Evolutionary conservation across 352 stramenopile species (phyloP), one percentile per base, ranked within the genome.

Genomic region (Elongisporangium anandrum): DNA sequence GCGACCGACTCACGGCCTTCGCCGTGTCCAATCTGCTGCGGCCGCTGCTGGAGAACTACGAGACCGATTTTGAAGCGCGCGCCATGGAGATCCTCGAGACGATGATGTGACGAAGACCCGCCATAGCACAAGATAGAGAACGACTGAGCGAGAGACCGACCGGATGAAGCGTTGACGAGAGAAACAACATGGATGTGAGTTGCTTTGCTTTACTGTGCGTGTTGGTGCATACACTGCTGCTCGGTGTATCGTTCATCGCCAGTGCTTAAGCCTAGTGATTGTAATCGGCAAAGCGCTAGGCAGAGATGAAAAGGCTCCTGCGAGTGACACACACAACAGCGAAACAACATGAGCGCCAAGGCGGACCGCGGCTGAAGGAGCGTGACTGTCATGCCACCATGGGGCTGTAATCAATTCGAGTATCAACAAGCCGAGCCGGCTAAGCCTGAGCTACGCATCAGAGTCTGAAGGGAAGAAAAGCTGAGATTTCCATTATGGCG

Each of bases 31-130:
- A 73, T 19, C 66, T 84, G 68, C 77, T 92, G 19, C 65, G 71
- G 19, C 79, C 79, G 57, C 70, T 88, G 54, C 64, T 90, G 12
- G 70, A 69, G 22, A 65, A 77, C 53, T 90, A 90, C 66, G 77
- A 90, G 49, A 56, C 67, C 10, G 75, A 89, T 59, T 89, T 89
- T 54, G 63, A 64, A 26, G 60, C 64, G 21, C 75, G 79, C 17
- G 60, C 75, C 10, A 73, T 83, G 38, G 59, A 73, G n/a, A 77
- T 87, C 12, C 66, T 89, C 16, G 73, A 85, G 52, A 65, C 66
- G 22, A 61, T 75, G 41, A 59, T 61, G 20, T 72, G 61, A 72
- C 29, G 29, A 41, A 41, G 5, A 13, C 6, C 29, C 9, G 9
- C 29, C 29, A 41, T 41, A 41, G 29, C 29, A 15, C 9, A 41